These are phyloP conservation scores for Eurotiales sp. DNA, from an alignment of 2,329 filamentous ascomycete species.

Conservation along the genomic window DNA sequence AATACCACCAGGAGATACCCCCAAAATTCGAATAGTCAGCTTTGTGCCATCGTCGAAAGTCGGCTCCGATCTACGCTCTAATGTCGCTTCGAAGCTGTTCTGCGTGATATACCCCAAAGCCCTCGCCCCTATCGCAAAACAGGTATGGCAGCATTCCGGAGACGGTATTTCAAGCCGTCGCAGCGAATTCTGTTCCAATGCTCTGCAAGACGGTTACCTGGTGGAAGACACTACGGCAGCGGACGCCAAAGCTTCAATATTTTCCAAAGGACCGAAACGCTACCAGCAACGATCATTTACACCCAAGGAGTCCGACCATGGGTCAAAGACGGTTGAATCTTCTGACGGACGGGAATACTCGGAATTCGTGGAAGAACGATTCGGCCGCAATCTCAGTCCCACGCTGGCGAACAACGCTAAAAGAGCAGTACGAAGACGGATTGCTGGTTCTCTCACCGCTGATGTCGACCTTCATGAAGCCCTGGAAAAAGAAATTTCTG, in stretches of 20 bases:
- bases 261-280: constrained; percentile 68
- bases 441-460: constrained; percentile 76
- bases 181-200: constrained; percentile 79
- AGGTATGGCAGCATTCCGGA: constrained; percentile 96
- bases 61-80: constrained; percentile 38
- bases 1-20: constrained; percentile 28
- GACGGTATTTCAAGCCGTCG: constrained; percentile 88
- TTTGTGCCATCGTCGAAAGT: constrained; percentile 57
- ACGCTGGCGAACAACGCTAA: constrained; percentile 77
- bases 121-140: constrained; percentile 71
- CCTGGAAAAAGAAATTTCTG: constrained; percentile 40
- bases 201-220: constrained; percentile 67
- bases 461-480: constrained; percentile 65
- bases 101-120: constrained; percentile 68
- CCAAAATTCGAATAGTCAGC: constrained; percentile 54
- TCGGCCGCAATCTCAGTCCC: constrained; percentile 83
- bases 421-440: constrained; percentile 78
- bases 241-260: constrained; percentile 30
- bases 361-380: constrained; percentile 87
- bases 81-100: constrained; percentile 57
- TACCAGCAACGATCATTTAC: constrained; percentile 66
- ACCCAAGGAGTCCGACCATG: constrained; percentile 38
- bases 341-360: constrained; percentile 62
- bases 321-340: constrained; percentile 19
- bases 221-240: constrained; percentile 42